Evolutionary conservation across 306 rosid species (phyloP).

Genomic region (Acmispon strigosus): DNA sequence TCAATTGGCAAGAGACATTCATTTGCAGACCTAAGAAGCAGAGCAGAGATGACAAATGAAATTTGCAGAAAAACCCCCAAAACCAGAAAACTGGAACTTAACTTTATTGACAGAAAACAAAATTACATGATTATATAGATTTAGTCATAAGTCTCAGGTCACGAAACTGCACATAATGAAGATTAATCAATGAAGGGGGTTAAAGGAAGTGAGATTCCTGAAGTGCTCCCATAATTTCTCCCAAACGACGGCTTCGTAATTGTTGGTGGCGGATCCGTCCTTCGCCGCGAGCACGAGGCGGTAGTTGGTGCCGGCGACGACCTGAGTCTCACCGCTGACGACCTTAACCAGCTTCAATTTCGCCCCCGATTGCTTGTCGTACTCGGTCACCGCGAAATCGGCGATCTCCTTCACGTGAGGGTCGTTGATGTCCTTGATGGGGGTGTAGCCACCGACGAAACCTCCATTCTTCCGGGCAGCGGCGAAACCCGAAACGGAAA

Average conservation of each 20-base stretch:
- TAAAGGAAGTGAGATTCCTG: conserved; percentile 40
- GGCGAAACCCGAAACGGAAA: too few species aligned
- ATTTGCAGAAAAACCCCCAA: too few species aligned
- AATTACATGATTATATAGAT: too few species aligned
- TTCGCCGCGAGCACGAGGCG: conserved; percentile 33
- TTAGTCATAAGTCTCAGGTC: too few species aligned
- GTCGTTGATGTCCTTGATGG: neutral
- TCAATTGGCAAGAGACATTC: too few species aligned
- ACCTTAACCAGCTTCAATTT: conserved; percentile 20
- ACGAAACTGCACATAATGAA: neutral
- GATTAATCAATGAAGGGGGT: neutral
- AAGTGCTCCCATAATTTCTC: conserved; percentile 29
- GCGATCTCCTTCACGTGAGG: conserved; percentile 41
- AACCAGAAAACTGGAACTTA: too few species aligned
- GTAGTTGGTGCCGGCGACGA: conserved; percentile 40
- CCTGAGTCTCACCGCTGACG: conserved; percentile 42
- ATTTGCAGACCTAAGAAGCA: too few species aligned
- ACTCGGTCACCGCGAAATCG: conserved; percentile 29
- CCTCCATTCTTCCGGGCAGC: too few species aligned
- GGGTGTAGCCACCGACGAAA: too few species aligned
- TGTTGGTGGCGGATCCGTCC: neutral
- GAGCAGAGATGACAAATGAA: too few species aligned
- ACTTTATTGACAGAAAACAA: too few species aligned
- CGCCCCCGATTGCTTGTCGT: conserved; percentile 17
- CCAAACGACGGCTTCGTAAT: conserved; percentile 31